Base-by-base conservation (phyloP, 768 basidiomycete genomes). In the Amanita rimosa region DNA sequence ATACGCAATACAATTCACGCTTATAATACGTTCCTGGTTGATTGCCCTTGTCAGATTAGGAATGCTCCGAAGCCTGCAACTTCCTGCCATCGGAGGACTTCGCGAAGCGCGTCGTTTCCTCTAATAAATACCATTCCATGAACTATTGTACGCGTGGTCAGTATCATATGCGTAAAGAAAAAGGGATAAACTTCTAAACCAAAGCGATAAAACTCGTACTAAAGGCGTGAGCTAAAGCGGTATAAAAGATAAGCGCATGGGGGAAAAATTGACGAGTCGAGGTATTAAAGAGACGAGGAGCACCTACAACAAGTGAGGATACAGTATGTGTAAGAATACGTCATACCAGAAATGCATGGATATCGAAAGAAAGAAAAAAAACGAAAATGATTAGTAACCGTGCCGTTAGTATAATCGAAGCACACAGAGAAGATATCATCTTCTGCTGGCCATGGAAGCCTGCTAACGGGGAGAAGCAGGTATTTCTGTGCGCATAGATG, bases 401-500 rank as follows among this genome's bases (percentile, higher is more conserved):
- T 31, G 11, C 4, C 31, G 2, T 13, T 31, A 31, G 31, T 31
- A 29, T 31, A 13, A 31, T 31, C 11, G 13, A 5, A 31, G 3
- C 8, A 27, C 9, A 4, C 27, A 3, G 27, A 8, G 4, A 19
- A 17, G 8, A 21, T 31, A 14, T 16, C 45, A 27, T 47, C 49
- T 36, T 33, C 45, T 29, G 33, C 40, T 8, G 22, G 40, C 19
- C 44, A 43, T 29, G 34, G 44, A 38, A 31, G 47, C 37, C n/a
- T 49, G 29, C 31, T 52, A 31, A 34, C 24, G 41, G 10, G 60
- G 58, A 24, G 64, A 60, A 38, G 65, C 64, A 4, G 68, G 66
- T 17, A 71, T 56, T 52, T 70, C 68, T 5, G 71, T 72, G 38
- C 71, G 62, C 24, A 72, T 58, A 11, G 70, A 71, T 6, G 71